Base-by-base conservation (phyloP, 2,329 filamentous ascomycete genomes). In the Akanthomyces dipterigenus region DNA sequence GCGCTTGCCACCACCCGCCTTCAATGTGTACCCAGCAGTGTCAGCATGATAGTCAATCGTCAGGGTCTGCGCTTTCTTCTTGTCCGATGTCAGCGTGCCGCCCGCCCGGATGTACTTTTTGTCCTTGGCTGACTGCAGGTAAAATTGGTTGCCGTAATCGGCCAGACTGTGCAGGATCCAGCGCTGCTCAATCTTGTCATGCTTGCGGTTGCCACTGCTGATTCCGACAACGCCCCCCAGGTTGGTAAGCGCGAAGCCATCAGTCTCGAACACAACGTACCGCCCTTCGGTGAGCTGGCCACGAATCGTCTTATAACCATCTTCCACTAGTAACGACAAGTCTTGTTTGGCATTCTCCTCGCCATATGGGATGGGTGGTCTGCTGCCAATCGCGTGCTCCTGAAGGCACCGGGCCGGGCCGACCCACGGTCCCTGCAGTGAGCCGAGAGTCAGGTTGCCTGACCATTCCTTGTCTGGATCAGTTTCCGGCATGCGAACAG, bases 201-300 rank as follows among this genome's bases (percentile, higher is more conserved):
- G 80, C 3, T 34, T 60, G 22, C 46, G 12, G 6, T 60, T 63
- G 12, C 63, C 63, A 2, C 8, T 8, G 5, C 63, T 50, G 4
- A 64, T 31, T 40, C 61, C 57, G 1, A 62, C 61, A 1, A 66
- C 46, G 2, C 70, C 72, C 1, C 73, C 70, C 36, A 65, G 14
- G 63, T 69, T 63, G 59, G 71, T 55, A 18, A 82, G 72, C 1
- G 78, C 78, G 34, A 66, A 71, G 18, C 76, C 77, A 26, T 70
- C 68, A 54, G 49, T 48, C 67, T 82, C 79, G 61, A 83, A 81
- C 1, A 78, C 77, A 20, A 84, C 71, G 64, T 78, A 82, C 22
- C 80, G 78, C 20, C 81, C 82, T 65, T 84, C 81, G 8, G 78
- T 82, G 20, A 83, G 69, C 20, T 75, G 70, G 3, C 81, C 81